Conservation (phyloP, 176 grass and related monocot genomes). For the bread wheat (Triticum aestivum) region DNA sequence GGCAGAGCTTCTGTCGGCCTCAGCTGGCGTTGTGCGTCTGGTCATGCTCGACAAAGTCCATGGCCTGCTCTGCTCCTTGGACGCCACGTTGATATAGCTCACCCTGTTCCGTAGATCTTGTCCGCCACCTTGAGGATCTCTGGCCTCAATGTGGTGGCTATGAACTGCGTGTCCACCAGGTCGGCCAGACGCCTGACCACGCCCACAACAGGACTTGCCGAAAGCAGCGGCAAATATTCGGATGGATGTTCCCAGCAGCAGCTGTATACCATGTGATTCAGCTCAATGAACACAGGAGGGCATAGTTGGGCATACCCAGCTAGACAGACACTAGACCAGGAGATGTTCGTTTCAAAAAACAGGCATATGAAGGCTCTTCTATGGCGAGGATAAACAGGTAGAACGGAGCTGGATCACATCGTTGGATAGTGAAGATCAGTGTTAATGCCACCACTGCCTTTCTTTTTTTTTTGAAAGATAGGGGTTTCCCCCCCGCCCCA, state of each 20-base stretch:
- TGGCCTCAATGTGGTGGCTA: conserved; percentile 73
- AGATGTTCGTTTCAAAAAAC: neutral
- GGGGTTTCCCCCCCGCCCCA: too few relatives aligned
- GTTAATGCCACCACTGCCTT: conserved; percentile 35
- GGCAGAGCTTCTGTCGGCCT: conserved; percentile 2
- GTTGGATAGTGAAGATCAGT: conserved; percentile 88
- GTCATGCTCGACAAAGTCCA: conserved; percentile 94
- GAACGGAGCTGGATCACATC: conserved; percentile 94
- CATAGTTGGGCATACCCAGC: neutral
- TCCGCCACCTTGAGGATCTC: conserved; percentile 86
- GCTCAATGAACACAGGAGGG: neutral
- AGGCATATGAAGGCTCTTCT: neutral
- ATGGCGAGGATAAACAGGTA: conserved; percentile 50
- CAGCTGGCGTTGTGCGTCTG: conserved; percentile 72
- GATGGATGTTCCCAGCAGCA: neutral
- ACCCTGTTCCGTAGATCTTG: conserved; percentile 92
- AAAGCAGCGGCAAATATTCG: neutral
- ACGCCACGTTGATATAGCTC: conserved; percentile 77
- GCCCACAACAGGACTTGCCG: conserved; percentile 57
- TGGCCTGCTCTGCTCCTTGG: conserved; percentile 58
- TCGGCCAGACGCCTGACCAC: conserved; percentile 78
- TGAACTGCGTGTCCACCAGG: conserved; percentile 79
- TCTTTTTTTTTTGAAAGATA: too few relatives aligned
- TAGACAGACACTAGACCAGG: neutral
- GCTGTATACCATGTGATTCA: neutral